Evolutionary conservation across 495 filamentous ascomycete species (phyloP), one percentile per base, ranked within the genome.

Genomic region (Daldinia childiae): DNA sequence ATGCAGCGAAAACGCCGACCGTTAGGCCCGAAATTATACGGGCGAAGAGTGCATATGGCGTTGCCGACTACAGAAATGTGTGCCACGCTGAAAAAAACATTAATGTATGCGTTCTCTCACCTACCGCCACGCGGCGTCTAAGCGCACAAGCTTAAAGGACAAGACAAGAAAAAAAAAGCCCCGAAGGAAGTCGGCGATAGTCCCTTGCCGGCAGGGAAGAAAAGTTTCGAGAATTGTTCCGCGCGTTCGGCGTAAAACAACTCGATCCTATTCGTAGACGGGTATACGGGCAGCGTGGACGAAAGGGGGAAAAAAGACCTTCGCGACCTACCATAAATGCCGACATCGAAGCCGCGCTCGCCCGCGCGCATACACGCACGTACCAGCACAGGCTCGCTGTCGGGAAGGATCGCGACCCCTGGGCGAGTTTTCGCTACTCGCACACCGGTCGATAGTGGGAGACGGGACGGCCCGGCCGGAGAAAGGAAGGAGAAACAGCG

Each of bases 401-500:
- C 62, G 71, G 71, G 65, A 69, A 73, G 71, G 71, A 73, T 73
- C 34, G 30, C 52, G 27, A 66, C 58, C 71, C 71, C 57, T 69
- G 71, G 60, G 26, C 27, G 54, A 57, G 19, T 17, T 36, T 1
- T 12, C 26, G 29, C 29, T 57, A 6, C 14, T 64, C 34, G 56
- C 56, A 65, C 61, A 68, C 61, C 64, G 65, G 70, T 65, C 64
- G 50, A 58, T 21, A 48, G 27, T 61, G 57, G 21, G 15, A 27
- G 50, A 73, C 70, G 70, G 70, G 65, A 73, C 70, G 70, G 70
- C 36, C 71, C 71, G 71, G 58, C 71, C 71, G 62, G 62, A 73
- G 65, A 73, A 69, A 66, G 71, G 71, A 73, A 73, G 71, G 71
- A 73, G 71, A 56, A 54, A 29, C 43, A 24, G 14, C 50, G 12